Evolutionary conservation across 192 early-diverging fungal genomes (phyloP).

Genomic region (Coemansia sp.): DNA sequence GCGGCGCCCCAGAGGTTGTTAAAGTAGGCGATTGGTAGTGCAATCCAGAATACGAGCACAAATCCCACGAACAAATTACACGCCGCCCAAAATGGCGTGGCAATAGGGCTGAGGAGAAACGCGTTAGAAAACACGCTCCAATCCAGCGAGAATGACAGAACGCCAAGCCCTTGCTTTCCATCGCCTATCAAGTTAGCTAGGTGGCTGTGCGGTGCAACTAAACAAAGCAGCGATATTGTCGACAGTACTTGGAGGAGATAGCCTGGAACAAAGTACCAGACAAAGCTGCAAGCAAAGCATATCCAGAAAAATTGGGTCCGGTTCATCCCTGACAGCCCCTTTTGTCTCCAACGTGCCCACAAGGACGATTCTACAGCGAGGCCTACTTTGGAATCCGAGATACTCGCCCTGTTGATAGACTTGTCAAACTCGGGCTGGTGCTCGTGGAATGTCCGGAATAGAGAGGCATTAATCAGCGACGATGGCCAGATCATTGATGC

Average conservation of each 20-base stretch:
- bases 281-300: conserved; percentile 52
- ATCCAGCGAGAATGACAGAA: conserved; percentile 71
- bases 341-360: conserved; percentile 13
- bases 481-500: conserved; percentile 87
- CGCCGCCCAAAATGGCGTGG: conserved; percentile 74
- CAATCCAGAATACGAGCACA: conserved; percentile 71
- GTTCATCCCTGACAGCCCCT: conserved; percentile 11
- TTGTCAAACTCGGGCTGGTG: conserved; percentile 14
- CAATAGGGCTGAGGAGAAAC: conserved; percentile 60
- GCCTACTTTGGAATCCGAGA: background rate
- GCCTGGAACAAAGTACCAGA: conserved; percentile 63
- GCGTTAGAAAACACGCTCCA: conserved; percentile 70
- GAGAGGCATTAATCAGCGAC: conserved; percentile 70
- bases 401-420: background rate
- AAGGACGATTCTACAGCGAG: background rate
- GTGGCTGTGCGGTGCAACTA: conserved; percentile 50
- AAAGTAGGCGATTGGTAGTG: conserved; percentile 73
- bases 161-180: conserved; percentile 63
- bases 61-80: conserved; percentile 71
- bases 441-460: conserved; percentile 79
- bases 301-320: conserved; percentile 58
- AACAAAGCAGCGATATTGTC: conserved; percentile 63
- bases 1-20: conserved; percentile 62
- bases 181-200: conserved; percentile 51
- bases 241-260: conserved; percentile 67